Base-by-base conservation (phyloP, 257 asterid genomes). In the Solanum sejunctum region DNA sequence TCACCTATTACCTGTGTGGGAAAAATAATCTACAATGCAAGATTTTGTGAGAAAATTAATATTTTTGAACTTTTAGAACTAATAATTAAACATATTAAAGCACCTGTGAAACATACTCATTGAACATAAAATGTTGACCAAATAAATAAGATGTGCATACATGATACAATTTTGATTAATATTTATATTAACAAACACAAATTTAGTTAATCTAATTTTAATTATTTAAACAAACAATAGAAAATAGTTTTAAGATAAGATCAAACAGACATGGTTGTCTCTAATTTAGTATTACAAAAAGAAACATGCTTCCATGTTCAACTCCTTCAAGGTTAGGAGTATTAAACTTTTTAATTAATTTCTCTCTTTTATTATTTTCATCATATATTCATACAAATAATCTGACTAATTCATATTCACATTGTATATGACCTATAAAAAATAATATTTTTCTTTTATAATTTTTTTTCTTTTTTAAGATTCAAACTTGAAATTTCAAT, bases 241-340 rank as follows among this genome's bases (percentile, higher is more conserved):
- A 49, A 73, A 75, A 23, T 12, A n/a, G 23, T 16, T 51, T 51
- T 51, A 77, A 26, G 63, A 77, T 6, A 16, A 77, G 82, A 51
- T 77, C 0, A 77, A 77, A 75, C 10, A 60, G 49, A 52, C 26
- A 77, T 26, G 63, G 7, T 6, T 52, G 82, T 77, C 64, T 21
- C 47, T 77, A 77, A 52, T 77, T 52, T 52, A 61, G 71, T 70
- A 85, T 51, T 56, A 61, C 54, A 77, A 15, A 32, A 45, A 64
- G 55, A 77, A 20, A 49, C 54, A 64, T 83, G 86, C 85, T 85
- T 79, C 82, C 89, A 85, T 83, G 89, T 82, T 82, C 78, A 15
- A 20, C 82, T 80, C 47, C 80, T 36, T 85, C 66, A 87, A 81
- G 54, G 51, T 41, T 61, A 32, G 36, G 36, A 32, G 36, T 32